Percentiles rank a stretch among this genome's conserved stretches.
Conservation (phyloP, 176 grass and related monocot species). For the Olyra latifolia region DNA sequence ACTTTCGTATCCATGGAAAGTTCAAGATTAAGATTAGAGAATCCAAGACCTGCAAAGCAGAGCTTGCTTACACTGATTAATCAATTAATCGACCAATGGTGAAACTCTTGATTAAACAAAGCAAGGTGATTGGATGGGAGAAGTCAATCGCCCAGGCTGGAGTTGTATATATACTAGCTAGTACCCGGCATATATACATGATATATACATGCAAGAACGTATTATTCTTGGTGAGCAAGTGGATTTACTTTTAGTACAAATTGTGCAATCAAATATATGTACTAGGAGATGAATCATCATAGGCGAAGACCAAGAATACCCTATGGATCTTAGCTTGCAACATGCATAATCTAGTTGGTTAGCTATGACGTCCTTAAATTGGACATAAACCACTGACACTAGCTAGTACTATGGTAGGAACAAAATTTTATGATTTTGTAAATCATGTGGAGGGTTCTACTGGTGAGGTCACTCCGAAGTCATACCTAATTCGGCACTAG, state of each 20-base stretch:
- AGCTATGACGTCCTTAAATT: background rate
- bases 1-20: conserved; percentile 28
- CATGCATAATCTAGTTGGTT: conserved; percentile 29
- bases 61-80: background rate
- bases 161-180: background rate
- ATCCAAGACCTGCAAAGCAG: background rate
- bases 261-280: background rate
- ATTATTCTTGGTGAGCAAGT: conserved; percentile 31
- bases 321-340: conserved; percentile 17
- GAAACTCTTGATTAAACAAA: background rate
- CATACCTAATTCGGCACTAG: background rate
- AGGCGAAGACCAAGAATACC: conserved; percentile 24
- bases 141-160: conserved; percentile 37
- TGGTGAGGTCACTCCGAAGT: background rate
- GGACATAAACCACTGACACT: background rate
- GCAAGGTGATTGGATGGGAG: conserved; percentile 17
- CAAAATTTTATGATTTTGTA: background rate
- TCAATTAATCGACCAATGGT: background rate
- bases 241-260: background rate
- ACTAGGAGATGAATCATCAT: background rate
- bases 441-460: background rate
- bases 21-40: conserved; percentile 12
- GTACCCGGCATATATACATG: background rate
- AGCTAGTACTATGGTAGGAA: conserved; percentile 24
- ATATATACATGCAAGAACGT: background rate